phyloP scores from a whole-genome alignment of 371 early-diverging fungal species.

The Coemansia linderi region DNA sequence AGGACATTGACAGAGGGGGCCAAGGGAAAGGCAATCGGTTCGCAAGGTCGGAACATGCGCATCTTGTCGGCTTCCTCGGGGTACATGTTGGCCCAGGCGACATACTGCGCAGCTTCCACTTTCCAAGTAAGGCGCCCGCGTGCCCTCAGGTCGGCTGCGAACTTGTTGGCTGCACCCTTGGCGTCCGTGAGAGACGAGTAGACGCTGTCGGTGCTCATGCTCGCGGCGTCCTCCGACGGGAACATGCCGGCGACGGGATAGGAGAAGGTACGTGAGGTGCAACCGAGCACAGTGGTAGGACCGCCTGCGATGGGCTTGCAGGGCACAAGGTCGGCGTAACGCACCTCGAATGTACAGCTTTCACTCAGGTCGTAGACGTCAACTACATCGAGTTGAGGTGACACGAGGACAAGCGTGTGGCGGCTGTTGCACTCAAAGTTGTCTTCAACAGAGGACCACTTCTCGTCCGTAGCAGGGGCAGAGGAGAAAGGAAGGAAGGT shows the following conservation, averaged over 20 bases:
- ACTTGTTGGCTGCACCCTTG: neutral
- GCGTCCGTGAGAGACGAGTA: neutral
- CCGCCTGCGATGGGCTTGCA: constrained; percentile 11
- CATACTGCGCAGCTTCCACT: constrained; percentile 4
- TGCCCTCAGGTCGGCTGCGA: constrained; percentile 6
- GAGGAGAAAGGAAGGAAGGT: constrained; percentile 3
- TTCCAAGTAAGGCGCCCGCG: constrained; percentile 6
- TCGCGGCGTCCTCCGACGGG: constrained; percentile 17
- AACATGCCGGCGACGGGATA: constrained; percentile 8
- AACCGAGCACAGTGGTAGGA: constrained; percentile 5
- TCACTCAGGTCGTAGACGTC: constrained; percentile 10
- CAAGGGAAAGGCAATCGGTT: constrained; percentile 3
- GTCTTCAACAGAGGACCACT: neutral
- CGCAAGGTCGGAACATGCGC: constrained; percentile 3
- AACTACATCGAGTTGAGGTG: constrained; percentile 14
- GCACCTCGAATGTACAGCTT: constrained; percentile 11
- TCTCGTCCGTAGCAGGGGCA: neutral
- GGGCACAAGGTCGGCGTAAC: constrained; percentile 29
- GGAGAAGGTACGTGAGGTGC: constrained; percentile 6
- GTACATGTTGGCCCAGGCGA: constrained; percentile 4
- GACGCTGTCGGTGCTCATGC: neutral
- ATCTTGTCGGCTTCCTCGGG: neutral
- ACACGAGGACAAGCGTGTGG: constrained; percentile 24
- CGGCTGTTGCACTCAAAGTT: constrained; percentile 36
- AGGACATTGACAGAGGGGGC: neutral